phyloP scores from a whole-genome alignment of 139 green algal species.

The Chlamydomonas sphaeroides region DNA sequence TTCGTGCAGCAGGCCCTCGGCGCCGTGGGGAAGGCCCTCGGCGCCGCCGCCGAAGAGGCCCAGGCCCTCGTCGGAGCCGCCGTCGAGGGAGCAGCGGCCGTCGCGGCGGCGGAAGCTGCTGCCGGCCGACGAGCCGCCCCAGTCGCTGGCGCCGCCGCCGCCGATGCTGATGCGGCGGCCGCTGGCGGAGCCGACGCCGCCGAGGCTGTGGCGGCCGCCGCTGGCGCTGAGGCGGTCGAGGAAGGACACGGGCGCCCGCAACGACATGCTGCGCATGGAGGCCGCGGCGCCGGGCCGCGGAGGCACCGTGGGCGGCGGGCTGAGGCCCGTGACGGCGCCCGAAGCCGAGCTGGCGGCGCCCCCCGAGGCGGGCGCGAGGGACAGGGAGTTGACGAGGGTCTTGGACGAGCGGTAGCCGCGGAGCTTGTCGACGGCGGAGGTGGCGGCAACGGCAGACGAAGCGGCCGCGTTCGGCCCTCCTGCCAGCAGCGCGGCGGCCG shows the following conservation, averaged over 20 bases:
- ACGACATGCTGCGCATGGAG: neutral
- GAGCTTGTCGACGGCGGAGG: constrained; percentile 3
- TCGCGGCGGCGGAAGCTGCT: neutral
- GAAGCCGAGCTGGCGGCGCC: neutral
- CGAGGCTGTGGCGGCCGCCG: neutral
- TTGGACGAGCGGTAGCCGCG: constrained; percentile 23
- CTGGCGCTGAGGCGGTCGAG: constrained; percentile 11
- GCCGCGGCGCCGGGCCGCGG: neutral
- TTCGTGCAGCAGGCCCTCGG: neutral
- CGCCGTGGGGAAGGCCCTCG: neutral
- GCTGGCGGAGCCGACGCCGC: neutral
- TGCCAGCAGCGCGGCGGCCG: no score
- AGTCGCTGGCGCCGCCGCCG: neutral
- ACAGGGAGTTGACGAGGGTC: neutral
- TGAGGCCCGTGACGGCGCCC: neutral
- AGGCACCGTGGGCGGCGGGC: neutral
- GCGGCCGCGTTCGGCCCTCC: no score
- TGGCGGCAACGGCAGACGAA: neutral
- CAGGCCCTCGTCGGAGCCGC: neutral
- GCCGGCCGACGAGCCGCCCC: neutral
- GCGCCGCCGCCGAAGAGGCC: neutral
- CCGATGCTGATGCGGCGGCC: neutral
- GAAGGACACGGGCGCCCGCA: neutral
- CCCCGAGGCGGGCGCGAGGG: neutral
- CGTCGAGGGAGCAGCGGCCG: neutral